These are phyloP conservation scores for Lenzites betulinus DNA, from an alignment of 768 basidiomycete genomes.

Conservation along the genomic window DNA sequence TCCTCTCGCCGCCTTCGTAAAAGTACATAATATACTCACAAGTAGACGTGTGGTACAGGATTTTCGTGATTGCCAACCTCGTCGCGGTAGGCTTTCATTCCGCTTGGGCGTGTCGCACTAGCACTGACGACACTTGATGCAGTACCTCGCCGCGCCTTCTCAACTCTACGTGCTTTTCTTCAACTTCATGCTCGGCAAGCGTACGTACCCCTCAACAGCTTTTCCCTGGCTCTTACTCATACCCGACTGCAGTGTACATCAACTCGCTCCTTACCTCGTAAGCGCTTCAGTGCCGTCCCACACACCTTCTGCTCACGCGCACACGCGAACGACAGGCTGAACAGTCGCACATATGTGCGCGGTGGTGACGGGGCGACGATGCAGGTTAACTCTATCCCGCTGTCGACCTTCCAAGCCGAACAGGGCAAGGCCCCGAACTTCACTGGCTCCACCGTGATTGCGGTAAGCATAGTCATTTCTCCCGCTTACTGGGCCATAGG, in stretches of 20 bases:
- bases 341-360: not conserved
- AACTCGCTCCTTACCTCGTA: not conserved
- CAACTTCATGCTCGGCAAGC: slow-evolving; percentile 8
- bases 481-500: not conserved
- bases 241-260: not conserved
- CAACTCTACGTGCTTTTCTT: slow-evolving; percentile 2
- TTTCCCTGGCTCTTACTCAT: not conserved
- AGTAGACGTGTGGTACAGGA: not conserved
- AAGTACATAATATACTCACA: not conserved
- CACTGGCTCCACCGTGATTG: not conserved
- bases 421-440: not conserved
- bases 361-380: not conserved
- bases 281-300: not conserved
- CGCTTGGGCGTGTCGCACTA: not conserved
- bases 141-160: slow-evolving; percentile 1
- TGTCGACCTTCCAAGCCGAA: slow-evolving; percentile 1
- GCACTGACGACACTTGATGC: not conserved
- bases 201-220: not conserved
- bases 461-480: not conserved
- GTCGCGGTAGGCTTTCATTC: not conserved
- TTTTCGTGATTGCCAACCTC: slow-evolving; percentile 1
- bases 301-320: not conserved
- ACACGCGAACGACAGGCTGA: not conserved
- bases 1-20: not conserved
- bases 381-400: not conserved